phyloP scores from a whole-genome alignment of 768 basidiomycete genomes.

The Neoboletus magnificus region DNA sequence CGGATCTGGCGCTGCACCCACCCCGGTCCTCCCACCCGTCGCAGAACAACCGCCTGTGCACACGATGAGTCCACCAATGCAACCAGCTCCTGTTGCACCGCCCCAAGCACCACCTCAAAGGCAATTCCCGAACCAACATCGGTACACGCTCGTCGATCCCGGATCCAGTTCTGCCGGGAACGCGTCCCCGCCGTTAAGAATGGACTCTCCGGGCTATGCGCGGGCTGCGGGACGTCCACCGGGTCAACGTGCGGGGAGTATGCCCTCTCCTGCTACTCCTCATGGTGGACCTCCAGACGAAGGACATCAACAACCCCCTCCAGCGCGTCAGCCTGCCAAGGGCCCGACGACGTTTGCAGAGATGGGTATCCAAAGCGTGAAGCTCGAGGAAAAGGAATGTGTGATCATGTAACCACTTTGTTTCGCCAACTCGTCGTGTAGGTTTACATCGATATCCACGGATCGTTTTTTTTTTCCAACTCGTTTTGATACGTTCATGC shows the following conservation, averaged over 20 bases:
- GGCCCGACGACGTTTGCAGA: conserved; percentile 84
- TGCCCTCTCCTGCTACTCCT: conserved; percentile 13
- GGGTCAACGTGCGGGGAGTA: conserved; percentile 25
- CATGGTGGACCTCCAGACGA: conserved; percentile 2
- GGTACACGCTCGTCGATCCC: conserved; percentile 49
- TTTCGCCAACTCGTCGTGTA: neutral
- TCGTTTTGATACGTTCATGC: neutral
- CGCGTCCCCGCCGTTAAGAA: conserved; percentile 14
- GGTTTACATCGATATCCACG: neutral
- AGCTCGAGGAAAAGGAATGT: conserved; percentile 80
- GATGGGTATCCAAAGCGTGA: conserved; percentile 84
- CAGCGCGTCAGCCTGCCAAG: conserved; percentile 14
- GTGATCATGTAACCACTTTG: conserved; percentile 68
- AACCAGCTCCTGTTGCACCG: neutral
- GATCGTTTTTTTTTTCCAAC: neutral
- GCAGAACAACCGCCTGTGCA: conserved; percentile 10
- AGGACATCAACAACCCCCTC: conserved; percentile 9
- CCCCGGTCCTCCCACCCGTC: conserved; percentile 10
- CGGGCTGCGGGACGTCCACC: conserved; percentile 32
- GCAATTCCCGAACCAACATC: conserved; percentile 38
- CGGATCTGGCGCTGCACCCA: conserved; percentile 5
- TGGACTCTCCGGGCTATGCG: conserved; percentile 26
- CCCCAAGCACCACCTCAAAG: conserved; percentile 4
- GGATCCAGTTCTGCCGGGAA: conserved; percentile 19
- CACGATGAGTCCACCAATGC: conserved; percentile 1